A percentile compares a stretch with the other conserved stretches of the same genome.
Evolutionary conservation across 257 asterid genomes (phyloP).

Genomic region (Echium plantagineum): DNA sequence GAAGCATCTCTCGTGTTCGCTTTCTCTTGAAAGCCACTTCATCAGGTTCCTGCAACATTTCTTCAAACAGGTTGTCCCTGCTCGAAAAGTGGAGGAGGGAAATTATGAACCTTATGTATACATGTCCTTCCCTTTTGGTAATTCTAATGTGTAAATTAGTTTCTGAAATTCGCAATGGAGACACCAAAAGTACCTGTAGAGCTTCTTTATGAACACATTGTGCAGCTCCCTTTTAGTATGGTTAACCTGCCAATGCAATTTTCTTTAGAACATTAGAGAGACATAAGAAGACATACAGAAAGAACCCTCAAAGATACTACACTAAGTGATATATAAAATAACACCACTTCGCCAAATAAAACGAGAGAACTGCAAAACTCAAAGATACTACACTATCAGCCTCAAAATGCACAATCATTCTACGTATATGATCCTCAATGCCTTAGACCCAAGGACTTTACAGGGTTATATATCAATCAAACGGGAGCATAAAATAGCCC

Average conservation of each 20-base stretch:
- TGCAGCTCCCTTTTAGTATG: constrained; percentile 15
- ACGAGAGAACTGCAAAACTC: too few species aligned
- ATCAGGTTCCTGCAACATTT: constrained; percentile 15
- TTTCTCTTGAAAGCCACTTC: constrained; percentile 12
- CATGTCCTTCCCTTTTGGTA: background rate
- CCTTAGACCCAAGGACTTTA: too few species aligned
- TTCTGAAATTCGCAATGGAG: too few species aligned
- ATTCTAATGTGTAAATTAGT: background rate
- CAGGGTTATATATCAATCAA: too few species aligned
- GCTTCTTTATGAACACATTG: constrained; percentile 8
- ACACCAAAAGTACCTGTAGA: constrained; percentile 11
- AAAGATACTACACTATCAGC: too few species aligned
- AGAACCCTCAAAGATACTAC: too few species aligned
- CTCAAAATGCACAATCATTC: too few species aligned
- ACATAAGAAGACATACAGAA: background rate
- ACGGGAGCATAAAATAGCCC: too few species aligned
- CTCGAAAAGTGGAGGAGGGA: background rate
- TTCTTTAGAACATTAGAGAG: background rate
- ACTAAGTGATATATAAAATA: too few species aligned
- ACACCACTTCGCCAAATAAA: too few species aligned
- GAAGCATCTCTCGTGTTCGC: constrained; percentile 8
- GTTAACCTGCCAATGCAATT: constrained; percentile 13
- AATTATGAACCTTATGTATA: background rate
- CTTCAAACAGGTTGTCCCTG: constrained; percentile 17
- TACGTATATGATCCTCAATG: too few species aligned